Evolutionary conservation across 305 asterid species (phyloP), one percentile per base, ranked within the genome.

Genomic region (Solanum chacoense): DNA sequence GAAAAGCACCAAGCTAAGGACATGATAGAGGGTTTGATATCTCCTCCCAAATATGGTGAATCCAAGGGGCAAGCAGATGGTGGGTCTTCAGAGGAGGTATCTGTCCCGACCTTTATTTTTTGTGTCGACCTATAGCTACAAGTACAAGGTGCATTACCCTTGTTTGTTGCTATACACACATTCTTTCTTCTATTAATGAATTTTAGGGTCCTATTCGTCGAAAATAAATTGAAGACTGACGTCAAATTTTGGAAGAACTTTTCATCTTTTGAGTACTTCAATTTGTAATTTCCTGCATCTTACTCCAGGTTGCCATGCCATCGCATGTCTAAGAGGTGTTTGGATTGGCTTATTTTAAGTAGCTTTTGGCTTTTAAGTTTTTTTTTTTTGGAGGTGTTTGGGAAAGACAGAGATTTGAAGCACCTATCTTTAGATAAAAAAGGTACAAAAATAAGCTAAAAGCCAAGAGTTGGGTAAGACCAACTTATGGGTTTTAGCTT

Each of bases 71-170:
- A 75, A 85, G 76, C 78, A 63, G 93, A 93, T 55, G 84, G 89
- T 78, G 91, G 91, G 96, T 80, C 91, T 92, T 90, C 94, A n/a
- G 95, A 93, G 88, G 95, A 93, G 96, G 99, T 96, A 88, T 69
- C 87, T 84, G 42, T 87, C 87, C 75, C 34, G 8, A 14, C 86
- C 42, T 86, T 89, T 88, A 86, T 40, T 88, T 40, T 34, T 75
- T 86, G 85, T 34, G 37, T 38, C 22, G 38, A 50, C 40, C 32
- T 84, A 55, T 55, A 84, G 45, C 87, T 84, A 71, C 45, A 84
- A 11, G 45, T 84, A 69, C 45, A 84, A 32, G 74, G 75, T 31
- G 32, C 87, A 59, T 7, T 50, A 20, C 87, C 10, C 26, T 31
- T 55, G 45, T 31, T 50, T 50, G 73, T 55, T 55, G 20, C 42